Conservation (phyloP, 2,329 filamentous ascomycete species). For the Aureobasidium pullulans region DNA sequence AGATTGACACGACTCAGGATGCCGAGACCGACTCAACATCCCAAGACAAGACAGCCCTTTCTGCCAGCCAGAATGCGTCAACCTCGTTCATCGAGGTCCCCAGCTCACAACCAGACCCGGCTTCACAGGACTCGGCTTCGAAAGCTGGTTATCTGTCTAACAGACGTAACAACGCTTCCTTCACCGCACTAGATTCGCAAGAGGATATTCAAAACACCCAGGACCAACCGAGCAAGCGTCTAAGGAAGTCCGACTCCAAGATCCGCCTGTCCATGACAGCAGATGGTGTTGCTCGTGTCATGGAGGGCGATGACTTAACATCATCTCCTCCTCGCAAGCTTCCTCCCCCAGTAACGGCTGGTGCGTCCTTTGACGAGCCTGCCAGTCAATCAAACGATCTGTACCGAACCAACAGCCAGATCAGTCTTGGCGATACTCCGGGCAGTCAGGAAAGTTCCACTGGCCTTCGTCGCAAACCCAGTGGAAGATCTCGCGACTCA, state of each 20-base stretch:
- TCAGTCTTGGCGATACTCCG: constrained; percentile 33
- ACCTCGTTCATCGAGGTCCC: constrained; percentile 4
- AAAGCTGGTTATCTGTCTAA: constrained; percentile 35
- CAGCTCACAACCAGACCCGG: constrained; percentile 9
- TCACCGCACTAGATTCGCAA: constrained; percentile 20
- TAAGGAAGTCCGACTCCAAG: constrained; percentile 38
- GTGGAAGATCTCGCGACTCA: constrained; percentile 70
- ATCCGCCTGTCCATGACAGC: constrained; percentile 76
- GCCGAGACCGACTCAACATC: background rate
- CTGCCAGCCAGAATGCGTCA: constrained; percentile 1
- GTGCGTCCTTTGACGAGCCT: constrained; percentile 13
- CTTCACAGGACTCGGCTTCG: constrained; percentile 12
- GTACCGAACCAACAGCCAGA: constrained; percentile 64
- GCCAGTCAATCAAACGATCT: constrained; percentile 42
- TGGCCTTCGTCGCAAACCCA: constrained; percentile 36
- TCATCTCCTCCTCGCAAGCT: constrained; percentile 52
- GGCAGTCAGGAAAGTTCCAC: constrained; percentile 7
- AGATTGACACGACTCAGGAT: background rate
- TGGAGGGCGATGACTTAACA: constrained; percentile 59
- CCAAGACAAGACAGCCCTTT: background rate
- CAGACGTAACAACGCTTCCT: constrained; percentile 36
- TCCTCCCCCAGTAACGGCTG: constrained; percentile 40
- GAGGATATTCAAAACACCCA: background rate
- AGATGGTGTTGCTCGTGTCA: constrained; percentile 84
- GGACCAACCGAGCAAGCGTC: background rate